Base-by-base conservation (phyloP, 2,329 filamentous ascomycete genomes). In the Sordariomycetes sp. region DNA sequence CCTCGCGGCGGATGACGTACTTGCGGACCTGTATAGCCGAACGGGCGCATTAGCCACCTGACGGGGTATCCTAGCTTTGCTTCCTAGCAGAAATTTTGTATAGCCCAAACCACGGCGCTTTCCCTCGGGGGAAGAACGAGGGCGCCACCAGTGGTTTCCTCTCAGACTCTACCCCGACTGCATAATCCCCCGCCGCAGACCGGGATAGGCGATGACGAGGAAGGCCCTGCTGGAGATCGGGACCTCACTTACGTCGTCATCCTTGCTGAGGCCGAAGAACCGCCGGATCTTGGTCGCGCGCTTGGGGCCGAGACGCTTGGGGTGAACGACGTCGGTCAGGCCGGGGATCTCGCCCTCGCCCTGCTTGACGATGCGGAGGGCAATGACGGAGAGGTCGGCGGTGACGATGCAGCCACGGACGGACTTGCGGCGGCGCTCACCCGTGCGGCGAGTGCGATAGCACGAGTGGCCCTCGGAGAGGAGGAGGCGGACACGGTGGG, bases 251-350 rank as follows among this genome's bases (percentile, higher is more conserved):
- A 97, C 92, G 89, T 99, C 94, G 84, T 99, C 94, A 87, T 97
- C 91, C 91, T 97, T 97, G 89, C 87, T 92, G 85, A 99, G 89
- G 81, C 90, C 86, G 82, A 97, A 99, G 88, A 99, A 99, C 76
- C 86, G 87, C 78, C 92, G 90, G 81, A 99, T 97, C 90, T 97
- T 99, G 81, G 90, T 96, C 74, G 94, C 94, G 73, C 94, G 89
- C 91, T 99, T 99, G 81, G 94, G 94, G 69, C 94, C 94, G 73
- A 99, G 89, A 71, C 94, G 89, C 89, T 99, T 99, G 77, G 94
- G 94, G 84, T 95, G 89, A 73, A 97, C 90, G 75, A 87, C 85
- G 77, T 99, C 94, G 81, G 94, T 99, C 66, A 99, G 80, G 71
- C 94, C 94, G 75, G 94, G 92, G 74, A 99, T 86, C 62, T 97